Base-by-base conservation (phyloP, 495 filamentous ascomycete species). In the Hypoxylon fragiforme region DNA sequence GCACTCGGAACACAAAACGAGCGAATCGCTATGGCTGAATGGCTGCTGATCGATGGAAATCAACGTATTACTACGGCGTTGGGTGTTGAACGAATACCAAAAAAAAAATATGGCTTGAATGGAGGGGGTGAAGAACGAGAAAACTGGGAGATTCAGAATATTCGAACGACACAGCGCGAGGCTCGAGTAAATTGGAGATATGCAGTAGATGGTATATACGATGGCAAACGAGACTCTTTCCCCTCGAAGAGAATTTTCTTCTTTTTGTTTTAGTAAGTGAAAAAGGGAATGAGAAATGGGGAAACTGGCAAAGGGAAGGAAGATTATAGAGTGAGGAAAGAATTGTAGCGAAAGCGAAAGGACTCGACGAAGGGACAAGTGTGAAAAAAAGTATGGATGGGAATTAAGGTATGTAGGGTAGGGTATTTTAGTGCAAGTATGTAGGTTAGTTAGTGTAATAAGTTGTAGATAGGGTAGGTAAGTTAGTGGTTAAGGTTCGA, bases 61-160 rank as follows among this genome's bases (percentile, higher is more conserved):
- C 35, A 42, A 46, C 31, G 34, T 52, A 62, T 62, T 62, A 62
- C 58, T 62, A 57, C 51, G 52, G 48, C 52, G 52, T 47, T n/a
- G n/a, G n/a, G n/a, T n/a, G n/a, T n/a, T n/a, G n/a, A n/a, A n/a
- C n/a, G n/a, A n/a, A 31, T 38, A 51, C 42, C 51, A 39, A 43
- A 48, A 39, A 43, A 47, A 62, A 62, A 50, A 56, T 53, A 52
- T 62, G 58, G 58, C 58, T 62, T 47, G 47, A 50, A 52, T 34
- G 26, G 14, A 1, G 34, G 44, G 24, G 9, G 9, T 28, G 9
- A 4, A 9, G 9, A 9, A 9, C 24, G 24, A 9, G 24, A 28
- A 4, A 28, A 28, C 24, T n/a, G n/a, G 44, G 38, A 51, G 47
- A 53, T 47, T 58, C 31, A 28, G 48, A 31, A 60, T 13, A 54